Evolutionary conservation across 2,329 filamentous ascomycete genomes (phyloP), one percentile per base, ranked within the genome.

Genomic region (Sclerotinia trifoliorum): DNA sequence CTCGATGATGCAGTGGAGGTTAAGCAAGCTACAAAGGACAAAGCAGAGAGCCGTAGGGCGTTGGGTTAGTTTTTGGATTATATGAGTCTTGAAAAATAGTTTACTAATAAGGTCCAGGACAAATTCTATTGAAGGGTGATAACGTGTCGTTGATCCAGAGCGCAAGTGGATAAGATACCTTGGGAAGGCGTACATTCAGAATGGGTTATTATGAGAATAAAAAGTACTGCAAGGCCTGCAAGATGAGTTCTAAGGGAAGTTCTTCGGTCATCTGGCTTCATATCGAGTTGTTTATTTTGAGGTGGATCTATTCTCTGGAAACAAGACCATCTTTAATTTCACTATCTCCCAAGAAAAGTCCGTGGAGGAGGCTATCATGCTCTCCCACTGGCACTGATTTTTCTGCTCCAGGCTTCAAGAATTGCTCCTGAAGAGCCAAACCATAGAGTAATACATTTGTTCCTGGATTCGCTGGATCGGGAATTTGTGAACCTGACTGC

Each of bases 1-100:
- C 86, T 97, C 73, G 95, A 99, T 77, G 93, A 99, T 75, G 95
- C 95, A 42, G 88, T 97, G 68, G 94, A 98, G 81, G 93, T 99
- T 56, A 91, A 90, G 79, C 86, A 93, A 77, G 84, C 92, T 67
- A 93, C 91, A 71, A 96, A 96, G 83, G 88, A 87, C 21, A 90
- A 91, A 54, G 88, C 90, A 73, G 94, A 96, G 81, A 88, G 87
- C 73, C 86, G 94, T 78, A 88, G 92, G 80, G 84, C 88, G 55
- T 80, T 97, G 65, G 94, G 94, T 96, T 85, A 85, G 76, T 78
- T 81, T 7, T 62, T 78, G 81, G 70, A 79, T 32, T 13, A n/a
- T 24, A 17, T 4, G 21, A 24, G 17, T 3, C 3, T 48, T 13
- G 2, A 26, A 19, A 19, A 8, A 19, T 21, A 21, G 26, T n/a